Evolutionary conservation across 768 basidiomycete species (phyloP), one percentile per base, ranked within the genome.

Genomic region (Amyloporia xantha): DNA sequence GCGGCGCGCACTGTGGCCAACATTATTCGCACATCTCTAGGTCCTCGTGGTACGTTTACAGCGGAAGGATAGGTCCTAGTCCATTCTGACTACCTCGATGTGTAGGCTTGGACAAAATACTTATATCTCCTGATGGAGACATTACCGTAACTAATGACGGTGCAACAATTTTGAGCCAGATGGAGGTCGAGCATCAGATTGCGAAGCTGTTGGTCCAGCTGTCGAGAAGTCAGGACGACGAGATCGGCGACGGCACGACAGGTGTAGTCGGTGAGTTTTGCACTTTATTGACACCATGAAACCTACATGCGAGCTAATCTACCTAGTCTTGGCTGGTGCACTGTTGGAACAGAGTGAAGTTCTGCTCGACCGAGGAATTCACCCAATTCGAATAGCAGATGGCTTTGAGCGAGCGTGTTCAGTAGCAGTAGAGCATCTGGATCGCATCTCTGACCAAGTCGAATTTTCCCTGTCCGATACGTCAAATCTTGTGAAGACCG

Each of bases 111-210:
- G 91, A 93, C 74, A 93, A 93, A 78, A 91, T 93, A 60, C 78
- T 93, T 59, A 91, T 93, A 57, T 91, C 90, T 24, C 85, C 94
- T 19, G 96, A 98, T 73, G 96, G 96, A 42, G 96, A 99, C 60
- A 98, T 99, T 61, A 98, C 94, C 26, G 95, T 98, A 30, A 98
- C 96, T 12, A 99, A 99, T 69, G 96, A 99, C 68, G 96, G 96
- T 43, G 96, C 96, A 5, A 99, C 96, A 20, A 99, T 99, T 58
- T 74, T 99, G 49, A 82, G 92, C 20, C 95, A 97, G 73, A 97
- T 99, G 93, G 91, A 96, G 67, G 94, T 98, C 44, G 95, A 98
- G 62, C 95, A 99, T 65, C 95, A 95, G 72, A 95, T 99, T 62
- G 96, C 96, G 51, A 99, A 96, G 70, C 79, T 99, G 39, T 79